phyloP scores from a whole-genome alignment of 176 grass and related monocot genomes.

The Aegilops sharonensis region DNA sequence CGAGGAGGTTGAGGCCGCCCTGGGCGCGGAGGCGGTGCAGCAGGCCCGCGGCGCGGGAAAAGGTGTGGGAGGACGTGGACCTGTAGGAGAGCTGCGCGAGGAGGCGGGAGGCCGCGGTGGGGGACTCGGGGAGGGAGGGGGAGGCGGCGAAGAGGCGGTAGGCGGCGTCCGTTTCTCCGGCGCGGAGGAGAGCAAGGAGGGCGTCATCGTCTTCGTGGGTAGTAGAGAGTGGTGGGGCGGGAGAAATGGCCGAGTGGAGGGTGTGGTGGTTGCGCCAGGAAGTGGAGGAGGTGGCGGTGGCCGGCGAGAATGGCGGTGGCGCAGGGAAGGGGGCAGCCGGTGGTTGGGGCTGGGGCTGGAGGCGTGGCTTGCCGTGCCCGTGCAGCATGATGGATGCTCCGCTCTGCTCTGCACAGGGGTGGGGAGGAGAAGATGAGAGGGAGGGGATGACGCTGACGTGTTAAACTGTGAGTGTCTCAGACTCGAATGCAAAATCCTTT shows the following conservation, averaged over 20 bases:
- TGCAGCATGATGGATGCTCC: slow-evolving; percentile 1
- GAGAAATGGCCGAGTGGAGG: background rate
- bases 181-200: slow-evolving; percentile 63
- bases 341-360: background rate
- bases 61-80: background rate
- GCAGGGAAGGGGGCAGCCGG: background rate
- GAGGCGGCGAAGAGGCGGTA: slow-evolving; percentile 49
- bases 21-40: slow-evolving; percentile 48
- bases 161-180: slow-evolving; percentile 63
- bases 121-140: slow-evolving; percentile 39
- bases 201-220: slow-evolving; percentile 13
- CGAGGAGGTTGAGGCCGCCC: slow-evolving; percentile 53
- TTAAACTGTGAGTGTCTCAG: background rate
- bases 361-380: slow-evolving; percentile 2
- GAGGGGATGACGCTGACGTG: slow-evolving; percentile 28
- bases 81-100: slow-evolving; percentile 74
- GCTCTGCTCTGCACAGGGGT: background rate
- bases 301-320: background rate
- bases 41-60: slow-evolving; percentile 59
- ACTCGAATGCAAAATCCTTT: slow-evolving; percentile 1
- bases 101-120: slow-evolving; percentile 71
- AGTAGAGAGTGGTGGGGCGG: background rate
- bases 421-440: background rate
- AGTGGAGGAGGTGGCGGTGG: background rate
- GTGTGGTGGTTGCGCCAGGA: background rate